phyloP scores from a whole-genome alignment of 768 basidiomycete genomes.

The Psilocybe azurescens region DNA sequence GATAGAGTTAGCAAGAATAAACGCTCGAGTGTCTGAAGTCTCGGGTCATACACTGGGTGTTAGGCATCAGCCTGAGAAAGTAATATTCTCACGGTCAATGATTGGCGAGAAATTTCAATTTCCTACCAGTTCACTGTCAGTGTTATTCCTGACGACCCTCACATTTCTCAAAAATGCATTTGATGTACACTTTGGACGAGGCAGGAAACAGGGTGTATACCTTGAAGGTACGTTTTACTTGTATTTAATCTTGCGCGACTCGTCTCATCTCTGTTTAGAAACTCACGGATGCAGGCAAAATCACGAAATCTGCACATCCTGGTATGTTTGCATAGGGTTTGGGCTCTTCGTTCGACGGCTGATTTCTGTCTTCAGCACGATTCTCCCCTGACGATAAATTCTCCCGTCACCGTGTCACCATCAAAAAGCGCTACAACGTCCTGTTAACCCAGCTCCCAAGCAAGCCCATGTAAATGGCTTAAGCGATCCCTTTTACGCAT shows the following conservation, averaged over 20 bases:
- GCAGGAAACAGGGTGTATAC: constrained; percentile 88
- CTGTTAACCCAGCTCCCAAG: constrained; percentile 89
- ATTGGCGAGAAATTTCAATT: constrained; percentile 19
- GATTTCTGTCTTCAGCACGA: constrained; percentile 63
- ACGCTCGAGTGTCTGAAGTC: no score
- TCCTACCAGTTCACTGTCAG: neutral
- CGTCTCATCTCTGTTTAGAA: constrained; percentile 59
- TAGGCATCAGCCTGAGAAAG: neutral
- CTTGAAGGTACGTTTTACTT: constrained; percentile 72
- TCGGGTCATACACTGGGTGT: no score
- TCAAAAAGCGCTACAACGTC: constrained; percentile 92
- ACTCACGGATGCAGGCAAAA: constrained; percentile 76
- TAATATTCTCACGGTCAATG: constrained; percentile 11
- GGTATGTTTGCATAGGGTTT: constrained; percentile 53
- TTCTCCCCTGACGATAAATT: constrained; percentile 99
- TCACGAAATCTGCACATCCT: constrained; percentile 97
- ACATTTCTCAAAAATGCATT: constrained; percentile 71
- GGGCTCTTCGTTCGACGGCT: neutral
- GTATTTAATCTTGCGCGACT: neutral
- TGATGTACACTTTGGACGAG: constrained; percentile 91
- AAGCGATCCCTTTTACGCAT: neutral
- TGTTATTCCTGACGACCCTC: neutral
- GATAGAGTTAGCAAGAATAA: no score
- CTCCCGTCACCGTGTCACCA: constrained; percentile 94
- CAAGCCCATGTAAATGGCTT: constrained; percentile 78